Evolutionary conservation across 78 protist species (phyloP).

Genomic region (Dictyostelium discoideum): DNA sequence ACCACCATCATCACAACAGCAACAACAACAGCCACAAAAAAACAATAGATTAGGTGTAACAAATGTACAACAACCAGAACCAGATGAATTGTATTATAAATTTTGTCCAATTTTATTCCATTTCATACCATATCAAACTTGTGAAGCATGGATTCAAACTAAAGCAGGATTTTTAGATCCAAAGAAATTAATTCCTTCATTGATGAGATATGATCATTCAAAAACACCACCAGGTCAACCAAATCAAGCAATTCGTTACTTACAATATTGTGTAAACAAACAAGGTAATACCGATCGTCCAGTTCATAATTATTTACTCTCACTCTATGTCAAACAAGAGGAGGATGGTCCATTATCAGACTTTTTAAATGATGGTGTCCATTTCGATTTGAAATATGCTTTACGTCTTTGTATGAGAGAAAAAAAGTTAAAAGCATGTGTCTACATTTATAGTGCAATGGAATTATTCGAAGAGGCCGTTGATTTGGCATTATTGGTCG

Average conservation of each 20-base stretch:
- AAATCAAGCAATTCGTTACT: conserved; percentile 95
- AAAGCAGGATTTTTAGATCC: conserved; percentile 74
- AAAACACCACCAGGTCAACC: conserved; percentile 56
- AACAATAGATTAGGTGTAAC: neutral
- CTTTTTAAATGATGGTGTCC: neutral
- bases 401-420: conserved; percentile 91
- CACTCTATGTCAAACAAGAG: conserved; percentile 89
- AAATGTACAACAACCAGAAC: conserved; percentile 4
- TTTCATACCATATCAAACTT: conserved; percentile 88
- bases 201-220: conserved; percentile 89
- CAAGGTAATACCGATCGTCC: conserved; percentile 84
- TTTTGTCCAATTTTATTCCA: conserved; percentile 92
- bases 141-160: conserved; percentile 83
- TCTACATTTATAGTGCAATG: conserved; percentile 91
- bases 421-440: conserved; percentile 90
- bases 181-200: conserved; percentile 90
- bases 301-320: conserved; percentile 91
- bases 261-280: conserved; percentile 82
- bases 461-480: conserved; percentile 97
- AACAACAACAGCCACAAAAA: neutral
- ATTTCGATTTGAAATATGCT: conserved; percentile 92
- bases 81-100: conserved; percentile 85
- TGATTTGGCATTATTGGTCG: conserved; percentile 86
- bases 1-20: neutral
- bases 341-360: conserved; percentile 85